Conservation (phyloP, 2,329 filamentous ascomycete species). For the Chaetomium globosum region DNA sequence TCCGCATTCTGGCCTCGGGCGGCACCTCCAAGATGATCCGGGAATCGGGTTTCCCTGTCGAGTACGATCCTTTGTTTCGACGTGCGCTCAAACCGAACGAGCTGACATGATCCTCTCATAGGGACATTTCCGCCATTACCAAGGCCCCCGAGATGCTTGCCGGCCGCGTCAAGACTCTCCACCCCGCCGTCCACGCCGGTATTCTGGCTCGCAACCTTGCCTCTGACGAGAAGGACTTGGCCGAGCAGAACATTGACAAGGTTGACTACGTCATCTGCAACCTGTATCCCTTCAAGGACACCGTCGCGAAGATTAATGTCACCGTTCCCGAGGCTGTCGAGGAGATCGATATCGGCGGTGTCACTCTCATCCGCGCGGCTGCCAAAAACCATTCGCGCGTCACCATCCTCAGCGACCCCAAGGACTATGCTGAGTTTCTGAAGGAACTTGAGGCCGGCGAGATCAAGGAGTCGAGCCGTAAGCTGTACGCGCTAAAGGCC, state of each 20-base stretch:
- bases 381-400: constrained; percentile 98
- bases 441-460: constrained; percentile 85
- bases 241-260: constrained; percentile 91
- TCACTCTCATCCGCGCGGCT: constrained; percentile 92
- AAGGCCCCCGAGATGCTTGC: constrained; percentile 96
- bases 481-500: constrained; percentile 91
- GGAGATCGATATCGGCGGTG: constrained; percentile 97
- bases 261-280: constrained; percentile 98
- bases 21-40: constrained; percentile 96
- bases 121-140: constrained; percentile 96
- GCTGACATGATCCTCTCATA: constrained; percentile 44
- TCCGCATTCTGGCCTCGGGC: constrained; percentile 89
- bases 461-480: constrained; percentile 81
- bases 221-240: constrained; percentile 95
- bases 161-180: constrained; percentile 84
- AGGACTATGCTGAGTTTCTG: constrained; percentile 92
- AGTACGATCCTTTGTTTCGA: constrained; percentile 59
- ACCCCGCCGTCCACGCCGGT: constrained; percentile 86
- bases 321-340: constrained; percentile 96
- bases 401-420: constrained; percentile 91
- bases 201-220: constrained; percentile 94
- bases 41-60: constrained; percentile 91
- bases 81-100: not conserved
- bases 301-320: constrained; percentile 93
- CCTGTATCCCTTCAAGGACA: constrained; percentile 98